Percentiles rank a stretch among this genome's conserved stretches.
phyloP scores from a whole-genome alignment of 2,329 filamentous ascomycete species.

The Penicillium sp. region DNA sequence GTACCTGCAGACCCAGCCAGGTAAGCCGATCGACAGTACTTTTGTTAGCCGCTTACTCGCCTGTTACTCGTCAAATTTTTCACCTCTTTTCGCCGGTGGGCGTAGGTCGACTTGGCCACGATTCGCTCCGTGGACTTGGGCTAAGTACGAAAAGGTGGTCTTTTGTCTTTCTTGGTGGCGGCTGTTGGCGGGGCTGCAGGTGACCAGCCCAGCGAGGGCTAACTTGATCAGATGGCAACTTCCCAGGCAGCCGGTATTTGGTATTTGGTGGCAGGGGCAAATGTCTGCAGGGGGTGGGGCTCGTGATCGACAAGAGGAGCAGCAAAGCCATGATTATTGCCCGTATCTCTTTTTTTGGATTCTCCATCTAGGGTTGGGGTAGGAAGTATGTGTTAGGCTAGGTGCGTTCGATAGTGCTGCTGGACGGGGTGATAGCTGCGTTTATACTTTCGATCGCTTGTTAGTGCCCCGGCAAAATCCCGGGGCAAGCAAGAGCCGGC shows the following conservation, averaged over 20 bases:
- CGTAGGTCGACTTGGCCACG: too few species aligned
- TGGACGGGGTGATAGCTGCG: background rate
- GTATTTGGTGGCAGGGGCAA: background rate
- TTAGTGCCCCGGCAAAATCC: background rate
- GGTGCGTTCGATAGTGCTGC: background rate
- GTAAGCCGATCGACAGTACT: conserved; percentile 14
- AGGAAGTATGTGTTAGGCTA: background rate
- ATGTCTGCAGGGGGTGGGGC: conserved; percentile 1
- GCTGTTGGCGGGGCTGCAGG: too few species aligned
- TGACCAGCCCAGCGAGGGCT: too few species aligned
- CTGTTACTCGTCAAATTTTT: conserved; percentile 12
- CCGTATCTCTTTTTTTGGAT: conserved; percentile 1
- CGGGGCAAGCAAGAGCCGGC: background rate
- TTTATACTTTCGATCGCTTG: conserved; percentile 1
- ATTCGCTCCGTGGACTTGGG: too few species aligned
- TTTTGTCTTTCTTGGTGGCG: too few species aligned
- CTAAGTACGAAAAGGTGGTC: too few species aligned
- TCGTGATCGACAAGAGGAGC: background rate
- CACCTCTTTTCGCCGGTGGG: too few species aligned
- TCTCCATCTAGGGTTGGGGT: background rate
- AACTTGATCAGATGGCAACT: background rate
- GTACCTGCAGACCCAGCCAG: conserved; percentile 18
- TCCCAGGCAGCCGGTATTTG: background rate
- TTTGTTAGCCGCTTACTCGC: background rate
- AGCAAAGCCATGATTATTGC: background rate